A percentile compares a stretch with the other conserved stretches of the same genome.
Conservation (phyloP, 306 rosid species). For the Sicyos edulis region DNA sequence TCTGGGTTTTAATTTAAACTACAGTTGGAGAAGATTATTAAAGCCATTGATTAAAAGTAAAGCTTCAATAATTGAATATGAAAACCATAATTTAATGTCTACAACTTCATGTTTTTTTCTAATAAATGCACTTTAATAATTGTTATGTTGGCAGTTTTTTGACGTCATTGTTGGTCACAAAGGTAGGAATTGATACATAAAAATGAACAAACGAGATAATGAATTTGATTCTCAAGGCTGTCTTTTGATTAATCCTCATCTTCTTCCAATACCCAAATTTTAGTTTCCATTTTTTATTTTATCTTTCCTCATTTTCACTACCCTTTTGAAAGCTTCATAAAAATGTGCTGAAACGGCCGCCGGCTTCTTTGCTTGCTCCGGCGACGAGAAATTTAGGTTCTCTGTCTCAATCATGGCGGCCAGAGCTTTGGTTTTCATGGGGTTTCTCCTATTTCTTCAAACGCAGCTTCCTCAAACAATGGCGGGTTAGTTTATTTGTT, state of each 20-base stretch:
- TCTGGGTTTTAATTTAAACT: conserved; percentile 3
- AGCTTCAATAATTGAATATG: conserved; percentile 9
- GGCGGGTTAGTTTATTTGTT: conserved; percentile 56
- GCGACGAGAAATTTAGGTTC: conserved; percentile 14
- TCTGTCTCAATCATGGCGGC: conserved; percentile 41
- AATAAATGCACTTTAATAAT: not conserved
- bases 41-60: not conserved
- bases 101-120: not conserved
- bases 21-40: not conserved
- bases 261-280: conserved; percentile 7
- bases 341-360: conserved; percentile 14
- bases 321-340: not conserved
- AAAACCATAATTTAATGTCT: not conserved
- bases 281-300: not conserved
- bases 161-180: not conserved
- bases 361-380: conserved; percentile 13
- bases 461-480: conserved; percentile 47
- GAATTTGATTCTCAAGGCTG: conserved; percentile 15
- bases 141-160: not conserved
- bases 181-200: not conserved
- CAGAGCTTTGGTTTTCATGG: conserved; percentile 35
- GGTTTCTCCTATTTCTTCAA: conserved; percentile 50
- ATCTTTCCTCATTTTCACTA: not conserved
- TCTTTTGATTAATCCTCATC: conserved; percentile 1
- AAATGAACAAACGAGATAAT: not conserved